Conservation (phyloP, 768 basidiomycete genomes). For the Tephrocybe sp. region DNA sequence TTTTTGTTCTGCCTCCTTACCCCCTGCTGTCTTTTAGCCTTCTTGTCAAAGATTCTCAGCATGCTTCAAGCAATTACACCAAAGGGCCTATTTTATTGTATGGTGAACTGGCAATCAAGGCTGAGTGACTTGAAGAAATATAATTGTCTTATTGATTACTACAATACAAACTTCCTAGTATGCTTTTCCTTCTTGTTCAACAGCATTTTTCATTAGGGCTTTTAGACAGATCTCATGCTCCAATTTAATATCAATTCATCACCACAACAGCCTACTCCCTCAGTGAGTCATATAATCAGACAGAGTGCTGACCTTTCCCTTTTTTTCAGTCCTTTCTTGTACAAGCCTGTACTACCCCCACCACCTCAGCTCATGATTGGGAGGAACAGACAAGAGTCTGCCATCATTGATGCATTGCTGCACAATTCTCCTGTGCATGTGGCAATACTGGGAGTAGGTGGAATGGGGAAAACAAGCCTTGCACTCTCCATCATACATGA, state of each 20-base stretch:
- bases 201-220: neutral
- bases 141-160: neutral
- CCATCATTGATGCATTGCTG: neutral
- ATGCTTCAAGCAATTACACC: no score
- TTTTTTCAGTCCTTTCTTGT: conserved; percentile 1
- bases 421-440: neutral
- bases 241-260: neutral
- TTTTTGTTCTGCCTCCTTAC: no score
- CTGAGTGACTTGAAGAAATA: no score
- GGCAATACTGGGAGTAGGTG: no score
- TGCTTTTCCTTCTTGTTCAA: neutral
- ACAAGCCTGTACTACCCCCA: conserved; percentile 3
- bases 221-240: neutral
- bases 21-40: no score
- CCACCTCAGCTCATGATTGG: conserved; percentile 1
- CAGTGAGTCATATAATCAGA: neutral
- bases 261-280: neutral
- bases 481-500: no score
- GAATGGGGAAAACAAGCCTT: no score
- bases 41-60: no score
- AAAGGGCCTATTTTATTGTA: no score
- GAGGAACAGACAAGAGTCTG: neutral
- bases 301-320: neutral
- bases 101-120: no score
- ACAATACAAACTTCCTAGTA: conserved; percentile 2